phyloP scores from a whole-genome alignment of 2,329 filamentous ascomycete species.

The Hypoxylon sp. region DNA sequence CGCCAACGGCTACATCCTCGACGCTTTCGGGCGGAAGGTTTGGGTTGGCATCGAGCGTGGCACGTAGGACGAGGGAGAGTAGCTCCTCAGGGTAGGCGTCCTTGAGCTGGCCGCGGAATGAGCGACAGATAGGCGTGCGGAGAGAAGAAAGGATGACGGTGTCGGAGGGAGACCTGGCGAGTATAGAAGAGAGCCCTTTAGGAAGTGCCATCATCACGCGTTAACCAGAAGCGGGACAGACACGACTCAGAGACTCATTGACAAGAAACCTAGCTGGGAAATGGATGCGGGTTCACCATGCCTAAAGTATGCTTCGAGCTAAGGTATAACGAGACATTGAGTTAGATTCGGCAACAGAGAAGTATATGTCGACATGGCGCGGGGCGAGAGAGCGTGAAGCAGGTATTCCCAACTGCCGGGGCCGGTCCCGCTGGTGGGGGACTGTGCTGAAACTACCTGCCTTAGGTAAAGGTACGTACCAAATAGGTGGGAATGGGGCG shows the following conservation, averaged over 20 bases:
- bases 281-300: neutral
- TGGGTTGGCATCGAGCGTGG: slow-evolving; percentile 78
- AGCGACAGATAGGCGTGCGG: slow-evolving; percentile 85
- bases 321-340: neutral
- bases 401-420: slow-evolving; percentile 43
- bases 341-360: neutral
- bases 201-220: slow-evolving; percentile 62
- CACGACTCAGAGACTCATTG: neutral
- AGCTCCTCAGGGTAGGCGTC: slow-evolving; percentile 93
- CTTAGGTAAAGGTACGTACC: too few species aligned
- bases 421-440: slow-evolving; percentile 42
- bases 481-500: too few species aligned
- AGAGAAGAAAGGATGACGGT: slow-evolving; percentile 91
- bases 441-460: neutral
- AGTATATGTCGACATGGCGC: neutral
- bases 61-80: slow-evolving; percentile 73
- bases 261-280: neutral
- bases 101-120: slow-evolving; percentile 85
- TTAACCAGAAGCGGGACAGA: neutral
- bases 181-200: slow-evolving; percentile 78
- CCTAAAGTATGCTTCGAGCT: too few species aligned
- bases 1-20: slow-evolving; percentile 87
- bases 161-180: slow-evolving; percentile 83
- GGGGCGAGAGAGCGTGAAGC: neutral
- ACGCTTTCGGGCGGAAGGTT: slow-evolving; percentile 76